phyloP scores from a whole-genome alignment of 2,329 filamentous ascomycete genomes.

The Cyphellophora europaea region DNA sequence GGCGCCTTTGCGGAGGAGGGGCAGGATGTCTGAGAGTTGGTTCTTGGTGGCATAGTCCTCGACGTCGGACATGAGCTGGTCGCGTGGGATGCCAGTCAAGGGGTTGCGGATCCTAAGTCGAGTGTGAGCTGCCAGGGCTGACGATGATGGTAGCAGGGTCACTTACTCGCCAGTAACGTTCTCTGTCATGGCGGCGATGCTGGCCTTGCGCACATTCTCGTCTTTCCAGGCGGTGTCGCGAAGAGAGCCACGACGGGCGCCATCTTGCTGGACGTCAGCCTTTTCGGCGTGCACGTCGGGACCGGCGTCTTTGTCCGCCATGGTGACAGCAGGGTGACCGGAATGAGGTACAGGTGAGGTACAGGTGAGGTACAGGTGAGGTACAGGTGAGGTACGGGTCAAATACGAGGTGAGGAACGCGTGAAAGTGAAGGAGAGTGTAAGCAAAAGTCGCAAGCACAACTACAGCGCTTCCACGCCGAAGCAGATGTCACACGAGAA shows the following conservation, averaged over 20 bases:
- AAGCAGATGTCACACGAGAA: too few species aligned
- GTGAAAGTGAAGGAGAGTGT: too few species aligned
- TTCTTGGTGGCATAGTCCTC: slow-evolving; percentile 42
- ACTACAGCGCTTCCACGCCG: too few species aligned
- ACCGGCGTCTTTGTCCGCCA: too few species aligned
- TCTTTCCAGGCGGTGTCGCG: slow-evolving; percentile 5
- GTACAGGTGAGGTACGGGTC: too few species aligned
- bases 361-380: too few species aligned
- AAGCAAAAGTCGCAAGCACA: too few species aligned
- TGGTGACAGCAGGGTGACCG: too few species aligned
- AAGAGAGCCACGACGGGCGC: neutral
- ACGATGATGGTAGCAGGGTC: neutral
- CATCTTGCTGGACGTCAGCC: too few species aligned
- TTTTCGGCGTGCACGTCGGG: too few species aligned
- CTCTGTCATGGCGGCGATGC: slow-evolving; percentile 21
- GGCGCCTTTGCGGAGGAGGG: slow-evolving; percentile 58
- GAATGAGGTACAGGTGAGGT: too few species aligned
- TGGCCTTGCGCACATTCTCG: slow-evolving; percentile 16
- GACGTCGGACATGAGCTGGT: slow-evolving; percentile 21
- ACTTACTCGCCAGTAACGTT: slow-evolving; percentile 27
- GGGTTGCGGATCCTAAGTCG: slow-evolving; percentile 21
- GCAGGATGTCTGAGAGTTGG: slow-evolving; percentile 48
- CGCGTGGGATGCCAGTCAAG: slow-evolving; percentile 23
- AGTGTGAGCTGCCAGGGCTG: neutral
- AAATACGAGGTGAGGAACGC: too few species aligned